Percentiles rank a stretch among this genome's conserved stretches.
Conservation (phyloP, 2,329 filamentous ascomycete genomes). For the Fusarium sp. region DNA sequence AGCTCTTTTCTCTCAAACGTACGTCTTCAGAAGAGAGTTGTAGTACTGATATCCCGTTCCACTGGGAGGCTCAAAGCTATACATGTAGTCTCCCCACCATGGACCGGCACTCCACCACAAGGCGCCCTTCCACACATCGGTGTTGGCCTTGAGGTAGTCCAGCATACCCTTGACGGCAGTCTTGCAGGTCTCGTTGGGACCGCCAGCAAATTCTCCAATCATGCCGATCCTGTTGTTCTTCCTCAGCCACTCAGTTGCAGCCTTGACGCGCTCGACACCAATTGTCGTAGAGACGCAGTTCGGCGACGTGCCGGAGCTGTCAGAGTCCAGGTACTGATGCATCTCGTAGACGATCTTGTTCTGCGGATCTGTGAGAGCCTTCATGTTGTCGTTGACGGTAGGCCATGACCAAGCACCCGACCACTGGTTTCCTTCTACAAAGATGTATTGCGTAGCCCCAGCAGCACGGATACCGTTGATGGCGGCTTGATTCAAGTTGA, state of each 20-base stretch:
- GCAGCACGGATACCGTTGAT: conserved; percentile 69
- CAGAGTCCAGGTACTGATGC: conserved; percentile 67
- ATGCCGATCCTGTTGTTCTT: conserved; percentile 63
- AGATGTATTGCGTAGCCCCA: conserved; percentile 67
- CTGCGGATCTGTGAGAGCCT: conserved; percentile 57
- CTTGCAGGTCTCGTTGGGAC: conserved; percentile 60
- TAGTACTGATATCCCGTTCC: conserved; percentile 53
- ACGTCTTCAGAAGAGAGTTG: conserved; percentile 39
- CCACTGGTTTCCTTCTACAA: conserved; percentile 65
- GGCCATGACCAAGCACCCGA: conserved; percentile 60
- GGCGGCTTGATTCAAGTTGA: conserved; percentile 70
- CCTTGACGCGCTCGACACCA: conserved; percentile 58
- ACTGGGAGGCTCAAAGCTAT: conserved; percentile 57
- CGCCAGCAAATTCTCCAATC: conserved; percentile 66
- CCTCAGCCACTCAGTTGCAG: conserved; percentile 63
- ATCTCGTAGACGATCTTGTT: conserved; percentile 65
- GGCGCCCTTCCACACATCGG: conserved; percentile 66
- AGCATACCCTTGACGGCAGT: conserved; percentile 62
- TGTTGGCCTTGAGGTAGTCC: conserved; percentile 61
- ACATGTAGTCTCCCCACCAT: conserved; percentile 65
- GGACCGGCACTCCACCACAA: conserved; percentile 68
- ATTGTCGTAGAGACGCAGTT: conserved; percentile 60
- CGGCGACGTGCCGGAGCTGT: conserved; percentile 60
- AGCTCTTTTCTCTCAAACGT: conserved; percentile 36
- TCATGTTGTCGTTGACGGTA: conserved; percentile 53